Conservation (phyloP, 805 yeast genomes). For the Tetrapisispora taiwanensis region DNA sequence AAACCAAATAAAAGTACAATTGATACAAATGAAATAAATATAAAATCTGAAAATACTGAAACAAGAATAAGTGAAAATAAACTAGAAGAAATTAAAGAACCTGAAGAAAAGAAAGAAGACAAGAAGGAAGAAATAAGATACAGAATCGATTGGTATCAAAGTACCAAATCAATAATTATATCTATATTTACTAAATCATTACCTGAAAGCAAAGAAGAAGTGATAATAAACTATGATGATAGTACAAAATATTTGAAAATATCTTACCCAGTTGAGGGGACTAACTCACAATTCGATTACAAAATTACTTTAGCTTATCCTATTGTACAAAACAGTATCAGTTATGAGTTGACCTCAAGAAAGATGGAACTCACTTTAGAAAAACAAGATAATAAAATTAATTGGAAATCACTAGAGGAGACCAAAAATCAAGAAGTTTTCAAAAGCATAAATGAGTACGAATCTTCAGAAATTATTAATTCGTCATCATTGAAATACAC, state of each 20-base stretch:
- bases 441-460: not conserved
- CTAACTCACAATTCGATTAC: slow-evolving; percentile 49
- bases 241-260: slow-evolving; percentile 25
- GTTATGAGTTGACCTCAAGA: slow-evolving; percentile 49
- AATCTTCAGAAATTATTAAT: not conserved
- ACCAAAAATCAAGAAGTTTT: not conserved
- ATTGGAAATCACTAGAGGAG: slow-evolving; percentile 47
- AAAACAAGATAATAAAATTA: slow-evolving; percentile 32
- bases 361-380: slow-evolving; percentile 61
- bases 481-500: slow-evolving; percentile 37
- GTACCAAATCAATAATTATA: slow-evolving; percentile 43
- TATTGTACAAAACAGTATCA: slow-evolving; percentile 39
- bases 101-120: no score
- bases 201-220: slow-evolving; percentile 32
- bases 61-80: no score
- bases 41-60: not conserved
- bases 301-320: slow-evolving; percentile 41
- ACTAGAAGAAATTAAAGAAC: not conserved
- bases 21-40: no score
- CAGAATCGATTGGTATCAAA: slow-evolving; percentile 69
- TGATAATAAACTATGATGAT: slow-evolving; percentile 34
- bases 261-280: slow-evolving; percentile 11
- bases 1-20: no score
- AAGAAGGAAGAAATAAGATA: slow-evolving; percentile 11
- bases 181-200: slow-evolving; percentile 64